A percentile compares a stretch with the other conserved stretches of the same genome.
These are phyloP conservation scores for Jamesozyma rosinii DNA, from an alignment of 805 yeast genomes.

Conservation along the genomic window DNA sequence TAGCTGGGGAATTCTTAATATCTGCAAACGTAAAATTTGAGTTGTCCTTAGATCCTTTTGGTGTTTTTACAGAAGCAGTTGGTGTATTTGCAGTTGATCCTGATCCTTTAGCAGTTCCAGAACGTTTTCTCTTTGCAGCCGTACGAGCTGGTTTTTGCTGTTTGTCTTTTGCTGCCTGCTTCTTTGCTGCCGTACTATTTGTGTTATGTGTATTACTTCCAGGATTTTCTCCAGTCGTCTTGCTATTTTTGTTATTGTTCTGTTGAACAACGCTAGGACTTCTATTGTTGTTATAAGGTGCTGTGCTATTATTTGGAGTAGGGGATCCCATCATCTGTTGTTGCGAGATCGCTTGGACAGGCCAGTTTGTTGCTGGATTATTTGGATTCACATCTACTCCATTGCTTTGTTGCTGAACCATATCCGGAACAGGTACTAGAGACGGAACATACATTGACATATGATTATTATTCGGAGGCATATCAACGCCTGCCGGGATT, in stretches of 20 bases:
- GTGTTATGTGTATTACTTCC: background rate
- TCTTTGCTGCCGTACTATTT: background rate
- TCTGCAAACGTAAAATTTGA: constrained; percentile 3
- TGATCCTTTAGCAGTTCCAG: background rate
- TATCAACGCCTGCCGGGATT: background rate
- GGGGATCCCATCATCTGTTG: background rate
- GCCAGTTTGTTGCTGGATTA: too few relatives aligned
- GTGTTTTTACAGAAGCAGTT: background rate
- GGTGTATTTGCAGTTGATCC: background rate
- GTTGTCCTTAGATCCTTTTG: constrained; percentile 1
- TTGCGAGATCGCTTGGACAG: background rate
- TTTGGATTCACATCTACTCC: too few relatives aligned
- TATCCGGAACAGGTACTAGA: background rate
- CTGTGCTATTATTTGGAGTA: background rate
- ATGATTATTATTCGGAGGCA: background rate
- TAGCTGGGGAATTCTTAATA: background rate
- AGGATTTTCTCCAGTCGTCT: background rate
- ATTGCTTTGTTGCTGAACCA: background rate
- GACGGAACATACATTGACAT: background rate
- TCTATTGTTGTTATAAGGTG: background rate
- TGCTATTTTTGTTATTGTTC: background rate
- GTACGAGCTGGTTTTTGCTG: background rate
- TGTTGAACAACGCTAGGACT: background rate
- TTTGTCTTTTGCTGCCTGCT: background rate
- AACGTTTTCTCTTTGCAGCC: constrained; percentile 2